phyloP scores from a whole-genome alignment of 2,329 filamentous ascomycete genomes.

The Trichoderma sp. region DNA sequence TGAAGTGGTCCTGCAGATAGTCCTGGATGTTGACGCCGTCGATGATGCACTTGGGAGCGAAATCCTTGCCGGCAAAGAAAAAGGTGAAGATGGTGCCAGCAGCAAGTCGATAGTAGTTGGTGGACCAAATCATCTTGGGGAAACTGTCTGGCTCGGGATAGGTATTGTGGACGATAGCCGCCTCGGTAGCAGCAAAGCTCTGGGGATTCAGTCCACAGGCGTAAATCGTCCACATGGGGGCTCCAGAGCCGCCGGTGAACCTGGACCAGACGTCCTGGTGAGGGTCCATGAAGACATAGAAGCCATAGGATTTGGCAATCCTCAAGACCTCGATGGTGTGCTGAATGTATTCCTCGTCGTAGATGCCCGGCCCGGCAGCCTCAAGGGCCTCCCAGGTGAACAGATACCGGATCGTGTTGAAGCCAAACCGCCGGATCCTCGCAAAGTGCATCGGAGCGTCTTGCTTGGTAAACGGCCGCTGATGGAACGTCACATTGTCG shows the following conservation, averaged over 20 bases:
- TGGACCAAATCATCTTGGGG: conserved; percentile 99
- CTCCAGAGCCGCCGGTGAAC: conserved; percentile 89
- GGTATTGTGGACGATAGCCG: conserved; percentile 91
- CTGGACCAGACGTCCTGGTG: conserved; percentile 99
- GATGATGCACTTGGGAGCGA: conserved; percentile 93
- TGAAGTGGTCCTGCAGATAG: conserved; percentile 83
- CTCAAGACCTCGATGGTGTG: conserved; percentile 85
- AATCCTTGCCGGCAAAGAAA: conserved; percentile 87
- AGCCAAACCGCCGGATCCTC: conserved; percentile 81
- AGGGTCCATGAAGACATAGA: conserved; percentile 97
- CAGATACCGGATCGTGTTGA: conserved; percentile 93
- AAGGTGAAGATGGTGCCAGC: conserved; percentile 90
- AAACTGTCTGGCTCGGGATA: conserved; percentile 81
- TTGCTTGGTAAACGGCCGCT: conserved; percentile 75
- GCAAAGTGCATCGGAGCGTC: conserved; percentile 86
- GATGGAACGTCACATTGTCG: conserved; percentile 85
- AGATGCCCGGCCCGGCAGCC: conserved; percentile 81
- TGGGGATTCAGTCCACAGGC: conserved; percentile 87
- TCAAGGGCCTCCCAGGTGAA: conserved; percentile 99
- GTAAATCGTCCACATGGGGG: conserved; percentile 96
- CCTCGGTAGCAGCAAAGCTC: conserved; percentile 81
- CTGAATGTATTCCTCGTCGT: conserved; percentile 90
- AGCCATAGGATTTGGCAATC: conserved; percentile 82
- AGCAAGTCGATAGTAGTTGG: conserved; percentile 87
- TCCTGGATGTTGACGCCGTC: conserved; percentile 96